Evolutionary conservation across 371 early-diverging fungal species (phyloP).

Genomic region (Apophysomyces elegans): DNA sequence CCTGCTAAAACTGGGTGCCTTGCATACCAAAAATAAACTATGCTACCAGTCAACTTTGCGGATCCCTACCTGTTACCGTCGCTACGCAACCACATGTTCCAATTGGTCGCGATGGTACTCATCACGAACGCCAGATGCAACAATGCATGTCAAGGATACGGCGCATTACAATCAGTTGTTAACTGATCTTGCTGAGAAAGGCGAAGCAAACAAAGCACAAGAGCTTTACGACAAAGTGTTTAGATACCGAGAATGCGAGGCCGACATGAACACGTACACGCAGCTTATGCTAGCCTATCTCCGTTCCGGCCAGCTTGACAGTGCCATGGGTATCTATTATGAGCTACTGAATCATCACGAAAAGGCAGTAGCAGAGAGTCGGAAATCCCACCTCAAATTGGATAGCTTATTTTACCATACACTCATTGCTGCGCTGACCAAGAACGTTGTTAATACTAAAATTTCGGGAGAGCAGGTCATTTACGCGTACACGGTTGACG

Average conservation of each 20-base stretch:
- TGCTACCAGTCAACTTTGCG: too few relatives aligned
- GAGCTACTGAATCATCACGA: slow-evolving; percentile 29
- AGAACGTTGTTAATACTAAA: not conserved
- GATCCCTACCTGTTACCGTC: too few relatives aligned
- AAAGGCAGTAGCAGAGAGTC: slow-evolving; percentile 1
- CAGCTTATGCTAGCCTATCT: slow-evolving; percentile 35
- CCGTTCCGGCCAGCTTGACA: slow-evolving; percentile 25
- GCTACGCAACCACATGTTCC: too few relatives aligned
- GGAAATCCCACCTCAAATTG: slow-evolving; percentile 7
- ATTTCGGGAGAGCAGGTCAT: slow-evolving; percentile 9
- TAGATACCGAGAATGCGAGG: slow-evolving; percentile 17
- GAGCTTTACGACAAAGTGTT: slow-evolving; percentile 40
- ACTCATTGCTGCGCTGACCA: slow-evolving; percentile 19
- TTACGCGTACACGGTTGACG: slow-evolving; percentile 32
- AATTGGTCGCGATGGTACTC: too few relatives aligned
- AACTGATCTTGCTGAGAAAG: slow-evolving; percentile 32
- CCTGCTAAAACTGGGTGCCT: too few relatives aligned
- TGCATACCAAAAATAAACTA: too few relatives aligned
- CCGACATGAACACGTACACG: slow-evolving; percentile 35
- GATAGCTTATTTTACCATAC: slow-evolving; percentile 36
- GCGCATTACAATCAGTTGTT: slow-evolving; percentile 35
- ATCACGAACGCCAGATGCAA: too few relatives aligned
- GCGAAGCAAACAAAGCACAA: slow-evolving; percentile 43
- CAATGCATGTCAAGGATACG: not conserved
- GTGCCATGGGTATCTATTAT: slow-evolving; percentile 32